Base-by-base conservation (phyloP, 768 basidiomycete species). In the Tricholoma furcatifolium region DNA sequence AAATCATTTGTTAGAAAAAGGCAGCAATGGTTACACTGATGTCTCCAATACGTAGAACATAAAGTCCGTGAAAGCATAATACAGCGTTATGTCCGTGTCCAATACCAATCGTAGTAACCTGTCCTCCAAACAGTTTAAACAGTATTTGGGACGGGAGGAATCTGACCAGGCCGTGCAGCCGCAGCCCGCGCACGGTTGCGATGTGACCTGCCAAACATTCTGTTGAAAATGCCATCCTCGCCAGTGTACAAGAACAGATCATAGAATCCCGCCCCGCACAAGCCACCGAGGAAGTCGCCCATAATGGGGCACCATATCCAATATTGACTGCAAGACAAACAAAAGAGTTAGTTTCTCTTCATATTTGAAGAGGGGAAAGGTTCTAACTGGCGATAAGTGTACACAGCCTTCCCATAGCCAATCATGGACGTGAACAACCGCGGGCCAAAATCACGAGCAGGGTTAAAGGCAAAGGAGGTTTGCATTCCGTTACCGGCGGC, bases 271-370 rank as follows among this genome's bases (percentile, higher is more conserved):
- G 76, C 70, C 15, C 80, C 87, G 2, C 68, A 62, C 48, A 80
- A 74, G 38, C 75, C 84, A 20, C 87, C 85, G 18, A 78, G 51
- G 56, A 85, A 75, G 6, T 84, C 77, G 5, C 73, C 86, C 36
- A 85, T 65, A 18, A 85, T 53, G 15, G 84, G 78, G 56, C 80
- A 80, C 86, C 85, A 89, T n/a, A 88, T 50, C 87, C 85, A 88
- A 62, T 87, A 88, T 57, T 88, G 85, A 56, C 74, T 79, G 66
- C 53, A 54, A 64, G 65, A 61, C 70, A 14, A n/a, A n/a, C 2
- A 12, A 31, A 10, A 34, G 1, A n/a, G 31, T 46, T 30, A 44
- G 17, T 20, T 49, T 43, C 42, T 34, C 15, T n/a, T 51, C 8
- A 53, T 41, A 15, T 23, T 24, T 12, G 18, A n/a, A 35, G 23